Percentiles rank a stretch among this genome's conserved stretches.
Conservation (phyloP, 345 rosid species). For the Aegle marmelos region DNA sequence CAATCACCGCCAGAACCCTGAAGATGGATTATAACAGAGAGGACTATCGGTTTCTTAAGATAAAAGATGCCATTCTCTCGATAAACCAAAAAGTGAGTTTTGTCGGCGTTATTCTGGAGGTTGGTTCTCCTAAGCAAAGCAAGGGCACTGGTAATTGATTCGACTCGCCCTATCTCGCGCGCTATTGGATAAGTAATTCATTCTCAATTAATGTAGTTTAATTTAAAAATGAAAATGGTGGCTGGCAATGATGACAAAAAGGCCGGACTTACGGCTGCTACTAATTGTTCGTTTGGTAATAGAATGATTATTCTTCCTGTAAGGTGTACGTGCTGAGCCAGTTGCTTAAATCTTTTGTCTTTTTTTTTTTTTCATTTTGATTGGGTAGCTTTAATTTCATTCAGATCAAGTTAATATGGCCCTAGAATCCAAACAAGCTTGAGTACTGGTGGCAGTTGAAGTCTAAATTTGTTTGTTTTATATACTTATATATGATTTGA, state of each 20-base stretch:
- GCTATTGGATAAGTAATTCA: neutral
- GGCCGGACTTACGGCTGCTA: conserved; percentile 82
- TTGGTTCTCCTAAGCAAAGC: conserved; percentile 41
- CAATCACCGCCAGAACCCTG: too few species aligned
- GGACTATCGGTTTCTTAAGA: conserved; percentile 44
- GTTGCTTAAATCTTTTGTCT: neutral
- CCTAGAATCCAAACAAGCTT: neutral
- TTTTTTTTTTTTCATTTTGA: neutral
- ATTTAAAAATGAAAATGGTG: neutral
- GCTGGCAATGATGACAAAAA: conserved; percentile 66
- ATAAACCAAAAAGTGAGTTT: conserved; percentile 60
- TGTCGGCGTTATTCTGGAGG: conserved; percentile 55
- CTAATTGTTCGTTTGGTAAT: conserved; percentile 38
- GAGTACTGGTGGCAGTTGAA: neutral
- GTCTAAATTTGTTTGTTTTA: too few species aligned
- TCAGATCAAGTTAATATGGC: neutral
- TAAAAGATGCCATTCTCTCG: conserved; percentile 53
- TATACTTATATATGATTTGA: neutral
- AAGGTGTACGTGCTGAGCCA: conserved; percentile 58
- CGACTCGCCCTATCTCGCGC: neutral
- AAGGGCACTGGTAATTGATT: conserved; percentile 50
- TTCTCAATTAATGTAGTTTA: neutral
- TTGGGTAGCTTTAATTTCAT: neutral
- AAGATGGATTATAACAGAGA: conserved; percentile 32
- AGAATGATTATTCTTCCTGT: conserved; percentile 41